A percentile compares a stretch with the other conserved stretches of the same genome.
Conservation (phyloP, 306 rosid species). For the Biancaea sappan region DNA sequence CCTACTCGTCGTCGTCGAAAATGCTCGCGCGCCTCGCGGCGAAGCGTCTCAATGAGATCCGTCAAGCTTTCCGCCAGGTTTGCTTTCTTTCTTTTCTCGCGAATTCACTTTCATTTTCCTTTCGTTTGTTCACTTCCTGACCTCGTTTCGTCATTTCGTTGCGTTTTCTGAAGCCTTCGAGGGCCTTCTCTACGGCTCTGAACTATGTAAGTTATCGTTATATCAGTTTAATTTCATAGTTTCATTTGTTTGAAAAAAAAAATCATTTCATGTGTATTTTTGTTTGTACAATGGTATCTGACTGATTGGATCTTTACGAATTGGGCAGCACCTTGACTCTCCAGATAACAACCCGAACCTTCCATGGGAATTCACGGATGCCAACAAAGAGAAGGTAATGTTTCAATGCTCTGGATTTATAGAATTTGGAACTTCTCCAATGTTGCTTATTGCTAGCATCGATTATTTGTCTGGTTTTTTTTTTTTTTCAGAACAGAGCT, state of each 20-base stretch:
- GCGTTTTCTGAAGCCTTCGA: conserved; percentile 53
- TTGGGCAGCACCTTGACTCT: conserved; percentile 75
- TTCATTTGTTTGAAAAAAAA: background rate
- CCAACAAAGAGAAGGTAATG: conserved; percentile 68
- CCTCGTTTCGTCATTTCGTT: background rate
- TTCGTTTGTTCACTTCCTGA: conserved; percentile 15
- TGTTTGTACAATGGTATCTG: conserved; percentile 8
- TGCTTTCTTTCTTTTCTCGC: background rate
- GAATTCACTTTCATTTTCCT: conserved; percentile 22
- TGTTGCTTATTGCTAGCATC: background rate
- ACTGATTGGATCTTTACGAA: conserved; percentile 10
- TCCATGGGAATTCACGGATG: conserved; percentile 75
- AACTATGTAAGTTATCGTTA: conserved; percentile 66
- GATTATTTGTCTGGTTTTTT: background rate
- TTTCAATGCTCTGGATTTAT: background rate
- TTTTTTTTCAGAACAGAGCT: background rate
- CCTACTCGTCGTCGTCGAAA: conserved; percentile 28
- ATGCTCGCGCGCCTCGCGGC: conserved; percentile 90
- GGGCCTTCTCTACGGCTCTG: conserved; percentile 87
- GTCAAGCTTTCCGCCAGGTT: conserved; percentile 86
- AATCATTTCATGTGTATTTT: background rate
- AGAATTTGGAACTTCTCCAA: background rate
- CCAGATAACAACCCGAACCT: conserved; percentile 83
- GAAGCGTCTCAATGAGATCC: conserved; percentile 72
- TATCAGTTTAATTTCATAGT: background rate